Base-by-base conservation (phyloP, 768 basidiomycete genomes). In the Termitomyces sp. region DNA sequence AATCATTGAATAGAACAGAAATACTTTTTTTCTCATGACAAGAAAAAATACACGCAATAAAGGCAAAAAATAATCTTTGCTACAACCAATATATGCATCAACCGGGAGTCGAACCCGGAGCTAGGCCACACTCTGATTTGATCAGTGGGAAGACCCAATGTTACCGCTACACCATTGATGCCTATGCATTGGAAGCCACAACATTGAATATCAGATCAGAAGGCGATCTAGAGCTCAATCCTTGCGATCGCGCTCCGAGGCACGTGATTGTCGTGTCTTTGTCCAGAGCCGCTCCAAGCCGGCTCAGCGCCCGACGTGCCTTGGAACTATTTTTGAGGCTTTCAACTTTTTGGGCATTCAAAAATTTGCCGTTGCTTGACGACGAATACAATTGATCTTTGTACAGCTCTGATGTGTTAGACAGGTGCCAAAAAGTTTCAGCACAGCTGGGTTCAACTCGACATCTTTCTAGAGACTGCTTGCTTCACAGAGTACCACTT, bases 21-120 rank as follows among this genome's bases (percentile, higher is more conserved):
- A 4, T 4, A 38, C 4, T 7, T 32, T 32, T 32, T 32, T 30
- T 6, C 1, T 32, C 32, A 32, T 7, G 32, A 32, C 32, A 32
- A 32, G n/a, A 7, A 32, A 32, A 32, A 32, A 30, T 30, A 0
- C 6, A 30, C 4, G 6, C 8, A 44, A 44, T 16, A 1, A 49
- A 33, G 23, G 23, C 23, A 23, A 23, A 23, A 23, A 23, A 23
- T 23, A 23, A 23, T 1, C 23, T 23, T 23, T 23, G 23, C 23
- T 23, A 23, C 23, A 23, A 23, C 23, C 8, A 44, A 44, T 16
- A 1, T 32, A 33, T 79, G 78, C 78, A 77, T 78, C 75, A 74
- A 72, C 77, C 77, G 77, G 77, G 78, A 79, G 75, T 79, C 78
- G 78, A 79, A 79, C 78, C 77, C 78, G 77, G 77, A 71, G 77